These are phyloP conservation scores for Zangia roseola DNA, from an alignment of 768 basidiomycete genomes.

Conservation along the genomic window DNA sequence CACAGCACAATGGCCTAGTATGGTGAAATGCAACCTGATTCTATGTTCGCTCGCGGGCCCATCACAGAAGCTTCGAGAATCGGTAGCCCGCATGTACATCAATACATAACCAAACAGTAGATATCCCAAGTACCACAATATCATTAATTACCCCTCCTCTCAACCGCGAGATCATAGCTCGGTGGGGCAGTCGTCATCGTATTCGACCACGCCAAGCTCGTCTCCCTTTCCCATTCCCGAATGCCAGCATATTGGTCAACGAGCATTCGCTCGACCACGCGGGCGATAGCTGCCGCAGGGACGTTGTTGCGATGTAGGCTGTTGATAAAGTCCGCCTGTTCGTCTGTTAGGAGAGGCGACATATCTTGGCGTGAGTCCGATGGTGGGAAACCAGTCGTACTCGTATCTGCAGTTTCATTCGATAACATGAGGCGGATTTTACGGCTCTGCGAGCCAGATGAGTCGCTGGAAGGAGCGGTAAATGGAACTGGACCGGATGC, in stretches of 20 bases:
- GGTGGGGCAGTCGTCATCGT: conserved; percentile 17
- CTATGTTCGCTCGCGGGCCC: too few relatives aligned
- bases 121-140: not conserved
- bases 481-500: conserved; percentile 5
- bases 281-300: conserved; percentile 22
- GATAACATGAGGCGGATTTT: conserved; percentile 5
- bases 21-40: too few relatives aligned
- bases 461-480: not conserved
- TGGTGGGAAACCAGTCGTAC: not conserved
- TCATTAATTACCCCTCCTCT: not conserved
- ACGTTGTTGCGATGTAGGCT: conserved; percentile 22
- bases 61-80: too few relatives aligned
- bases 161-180: conserved; percentile 7
- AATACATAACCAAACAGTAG: not conserved
- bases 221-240: conserved; percentile 22
- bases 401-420: not conserved
- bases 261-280: conserved; percentile 24
- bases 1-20: too few relatives aligned
- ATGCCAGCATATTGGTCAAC: conserved; percentile 18
- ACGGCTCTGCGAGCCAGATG: not conserved
- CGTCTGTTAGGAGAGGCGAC: conserved; percentile 19
- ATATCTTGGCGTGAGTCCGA: not conserved
- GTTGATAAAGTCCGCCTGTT: conserved; percentile 26
- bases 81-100: not conserved
- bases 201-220: conserved; percentile 14